These are phyloP conservation scores for Craterostigma plantagineum DNA, from an alignment of 257 asterid species.

Conservation along the genomic window DNA sequence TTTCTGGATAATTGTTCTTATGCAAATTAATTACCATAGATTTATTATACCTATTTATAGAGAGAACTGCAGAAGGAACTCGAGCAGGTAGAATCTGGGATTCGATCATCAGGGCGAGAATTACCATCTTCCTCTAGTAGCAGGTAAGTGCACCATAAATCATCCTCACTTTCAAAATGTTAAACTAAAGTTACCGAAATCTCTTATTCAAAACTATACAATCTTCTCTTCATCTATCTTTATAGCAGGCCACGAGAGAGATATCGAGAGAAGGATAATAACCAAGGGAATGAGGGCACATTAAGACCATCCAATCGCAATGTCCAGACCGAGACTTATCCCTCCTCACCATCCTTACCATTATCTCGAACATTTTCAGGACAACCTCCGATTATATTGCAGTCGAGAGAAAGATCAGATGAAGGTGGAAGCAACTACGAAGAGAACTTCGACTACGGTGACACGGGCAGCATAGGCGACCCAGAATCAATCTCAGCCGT, in stretches of 20 bases:
- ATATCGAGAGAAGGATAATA: constrained; percentile 80
- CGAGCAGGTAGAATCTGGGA: constrained; percentile 86
- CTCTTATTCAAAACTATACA: background rate
- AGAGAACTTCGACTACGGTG: constrained; percentile 72
- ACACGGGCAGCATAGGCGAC: constrained; percentile 81
- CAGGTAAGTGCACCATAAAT: constrained; percentile 26
- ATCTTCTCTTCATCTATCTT: background rate
- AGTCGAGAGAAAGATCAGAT: constrained; percentile 68
- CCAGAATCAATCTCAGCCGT: constrained; percentile 47
- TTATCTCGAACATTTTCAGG: constrained; percentile 55
- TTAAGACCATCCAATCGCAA: no score
- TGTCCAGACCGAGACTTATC: no score
- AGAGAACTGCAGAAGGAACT: constrained; percentile 93
- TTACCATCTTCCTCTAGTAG: constrained; percentile 54
- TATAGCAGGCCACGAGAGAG: constrained; percentile 47
- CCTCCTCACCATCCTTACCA: no score
- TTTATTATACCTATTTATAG: constrained; percentile 18
- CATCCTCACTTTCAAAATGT: constrained; percentile 2
- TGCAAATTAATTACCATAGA: background rate
- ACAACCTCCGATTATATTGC: constrained; percentile 58
- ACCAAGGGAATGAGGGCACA: constrained; percentile 47
- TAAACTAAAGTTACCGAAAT: background rate
- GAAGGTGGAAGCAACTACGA: constrained; percentile 70
- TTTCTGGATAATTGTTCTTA: background rate
- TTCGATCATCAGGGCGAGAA: constrained; percentile 64